Conservation (phyloP, 169 alveolate species). For the Plasmodium sp. region DNA sequence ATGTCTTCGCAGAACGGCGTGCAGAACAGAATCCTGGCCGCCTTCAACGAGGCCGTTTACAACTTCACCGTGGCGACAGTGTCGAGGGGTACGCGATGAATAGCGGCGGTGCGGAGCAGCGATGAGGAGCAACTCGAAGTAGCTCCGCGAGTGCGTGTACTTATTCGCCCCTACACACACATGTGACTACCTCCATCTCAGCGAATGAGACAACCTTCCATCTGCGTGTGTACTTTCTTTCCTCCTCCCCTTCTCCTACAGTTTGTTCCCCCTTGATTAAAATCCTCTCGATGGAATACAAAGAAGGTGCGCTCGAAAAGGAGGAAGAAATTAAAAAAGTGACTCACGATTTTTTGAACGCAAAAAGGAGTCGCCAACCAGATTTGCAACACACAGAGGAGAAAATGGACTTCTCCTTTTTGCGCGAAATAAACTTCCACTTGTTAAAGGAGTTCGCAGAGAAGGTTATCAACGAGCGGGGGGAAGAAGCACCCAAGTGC, state of each 20-base stretch:
- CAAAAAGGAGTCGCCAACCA: neutral
- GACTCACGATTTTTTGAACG: constrained; percentile 8
- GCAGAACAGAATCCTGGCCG: constrained; percentile 4
- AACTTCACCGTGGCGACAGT: constrained; percentile 52
- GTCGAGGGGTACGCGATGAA: constrained; percentile 21
- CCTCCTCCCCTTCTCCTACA: neutral
- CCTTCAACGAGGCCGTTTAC: constrained; percentile 47
- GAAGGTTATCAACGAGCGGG: neutral
- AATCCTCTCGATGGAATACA: constrained; percentile 39
- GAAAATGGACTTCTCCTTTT: constrained; percentile 1
- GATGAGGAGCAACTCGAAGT: neutral
- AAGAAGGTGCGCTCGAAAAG: constrained; percentile 9
- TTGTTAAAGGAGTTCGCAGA: constrained; percentile 10
- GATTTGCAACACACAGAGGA: neutral
- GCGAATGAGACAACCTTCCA: neutral
- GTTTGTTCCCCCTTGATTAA: constrained; percentile 65
- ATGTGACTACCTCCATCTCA: neutral
- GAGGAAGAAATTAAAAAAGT: constrained; percentile 42
- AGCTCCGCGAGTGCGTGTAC: neutral
- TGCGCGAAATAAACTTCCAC: constrained; percentile 13
- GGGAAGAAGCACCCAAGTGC: neutral
- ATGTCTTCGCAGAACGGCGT: constrained; percentile 20
- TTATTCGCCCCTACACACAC: neutral
- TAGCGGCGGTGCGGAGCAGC: neutral
- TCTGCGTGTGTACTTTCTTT: neutral